Conservation (phyloP, 2,329 filamentous ascomycete genomes). For the Penicillium hesseltinei region DNA sequence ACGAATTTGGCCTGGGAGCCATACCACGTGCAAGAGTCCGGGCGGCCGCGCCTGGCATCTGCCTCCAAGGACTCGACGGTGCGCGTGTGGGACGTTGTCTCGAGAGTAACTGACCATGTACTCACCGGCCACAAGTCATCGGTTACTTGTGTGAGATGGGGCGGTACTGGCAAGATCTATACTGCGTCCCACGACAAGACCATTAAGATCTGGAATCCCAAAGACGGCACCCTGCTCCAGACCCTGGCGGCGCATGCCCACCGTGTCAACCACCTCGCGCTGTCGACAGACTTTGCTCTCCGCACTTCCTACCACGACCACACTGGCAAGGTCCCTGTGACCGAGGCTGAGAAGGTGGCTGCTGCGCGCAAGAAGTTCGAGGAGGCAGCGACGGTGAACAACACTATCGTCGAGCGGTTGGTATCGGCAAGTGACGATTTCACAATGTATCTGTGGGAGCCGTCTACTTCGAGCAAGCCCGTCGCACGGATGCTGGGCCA, state of each 20-base stretch:
- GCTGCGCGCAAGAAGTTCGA: conserved; percentile 82
- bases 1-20: conserved; percentile 90
- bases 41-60: conserved; percentile 76
- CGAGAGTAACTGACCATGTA: conserved; percentile 74
- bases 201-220: conserved; percentile 83
- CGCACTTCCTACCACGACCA: conserved; percentile 87
- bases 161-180: conserved; percentile 81
- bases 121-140: conserved; percentile 85
- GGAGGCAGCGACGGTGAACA: conserved; percentile 74
- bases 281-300: conserved; percentile 88
- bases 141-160: conserved; percentile 91
- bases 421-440: conserved; percentile 94
- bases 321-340: conserved; percentile 65
- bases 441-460: conserved; percentile 95
- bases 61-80: conserved; percentile 88
- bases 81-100: conserved; percentile 79
- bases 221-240: conserved; percentile 74
- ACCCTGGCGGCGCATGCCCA: conserved; percentile 81
- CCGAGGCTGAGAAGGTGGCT: conserved; percentile 66
- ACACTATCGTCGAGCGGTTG: conserved; percentile 75
- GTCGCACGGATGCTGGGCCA: conserved; percentile 87
- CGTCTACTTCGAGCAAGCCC: conserved; percentile 73
- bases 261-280: conserved; percentile 91
- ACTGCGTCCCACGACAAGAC: conserved; percentile 88
- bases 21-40: conserved; percentile 74